phyloP scores from a whole-genome alignment of 306 rosid genomes.

The Alnus glutinosa region DNA sequence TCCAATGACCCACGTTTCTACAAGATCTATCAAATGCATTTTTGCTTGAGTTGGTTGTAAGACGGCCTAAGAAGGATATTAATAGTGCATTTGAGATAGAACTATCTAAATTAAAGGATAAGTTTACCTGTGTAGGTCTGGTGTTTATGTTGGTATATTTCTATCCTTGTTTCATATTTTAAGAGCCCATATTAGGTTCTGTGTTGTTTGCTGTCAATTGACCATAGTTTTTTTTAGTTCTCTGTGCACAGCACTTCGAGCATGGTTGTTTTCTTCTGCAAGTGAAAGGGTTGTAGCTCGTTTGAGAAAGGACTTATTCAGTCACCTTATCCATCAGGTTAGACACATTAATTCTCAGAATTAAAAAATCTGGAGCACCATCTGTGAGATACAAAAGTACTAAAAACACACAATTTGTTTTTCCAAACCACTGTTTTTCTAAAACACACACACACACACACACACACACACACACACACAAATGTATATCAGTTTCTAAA shows the following conservation, averaged over 20 bases:
- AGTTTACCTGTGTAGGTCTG: neutral
- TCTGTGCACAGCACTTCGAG: slow-evolving; percentile 47
- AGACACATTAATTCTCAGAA: neutral
- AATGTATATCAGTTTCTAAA: neutral
- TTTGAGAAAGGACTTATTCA: slow-evolving; percentile 43
- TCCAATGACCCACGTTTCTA: no score
- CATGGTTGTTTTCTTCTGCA: slow-evolving; percentile 50
- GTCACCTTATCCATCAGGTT: slow-evolving; percentile 49
- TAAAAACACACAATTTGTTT: neutral
- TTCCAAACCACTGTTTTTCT: no score
- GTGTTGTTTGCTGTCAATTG: slow-evolving; percentile 1
- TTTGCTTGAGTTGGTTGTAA: neutral
- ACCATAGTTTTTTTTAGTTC: slow-evolving; percentile 30
- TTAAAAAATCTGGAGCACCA: neutral
- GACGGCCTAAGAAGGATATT: neutral
- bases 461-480: no score
- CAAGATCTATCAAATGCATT: neutral
- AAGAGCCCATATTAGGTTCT: neutral
- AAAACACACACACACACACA: no score
- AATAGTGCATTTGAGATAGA: neutral
- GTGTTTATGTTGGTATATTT: neutral
- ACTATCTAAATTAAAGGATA: neutral
- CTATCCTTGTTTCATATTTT: neutral
- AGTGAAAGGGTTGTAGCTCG: slow-evolving; percentile 58
- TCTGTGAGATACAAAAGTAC: neutral